phyloP scores from a whole-genome alignment of 495 filamentous ascomycete species.

The Astrocystis sublimbata region DNA sequence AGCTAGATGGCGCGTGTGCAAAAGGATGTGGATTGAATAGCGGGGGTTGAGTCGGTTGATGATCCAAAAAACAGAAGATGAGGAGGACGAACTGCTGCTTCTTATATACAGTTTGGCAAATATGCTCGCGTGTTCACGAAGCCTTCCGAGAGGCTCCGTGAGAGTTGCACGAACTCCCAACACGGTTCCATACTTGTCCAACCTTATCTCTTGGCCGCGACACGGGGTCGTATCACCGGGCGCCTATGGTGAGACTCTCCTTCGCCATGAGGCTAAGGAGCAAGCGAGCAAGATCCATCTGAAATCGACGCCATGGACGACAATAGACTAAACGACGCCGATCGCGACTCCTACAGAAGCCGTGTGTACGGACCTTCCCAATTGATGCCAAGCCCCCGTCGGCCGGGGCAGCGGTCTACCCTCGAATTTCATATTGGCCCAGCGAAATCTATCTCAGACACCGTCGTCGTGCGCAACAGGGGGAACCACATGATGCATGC shows the following conservation, averaged over 20 bases:
- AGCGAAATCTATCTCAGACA: neutral
- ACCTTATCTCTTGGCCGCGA: conserved; percentile 13
- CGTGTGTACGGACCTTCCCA: conserved; percentile 13
- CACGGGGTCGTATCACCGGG: conserved; percentile 1
- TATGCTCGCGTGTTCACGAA: neutral
- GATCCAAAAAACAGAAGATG: neutral
- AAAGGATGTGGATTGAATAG: neutral
- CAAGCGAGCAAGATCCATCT: neutral
- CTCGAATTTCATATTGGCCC: neutral
- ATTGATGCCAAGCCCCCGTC: conserved; percentile 10
- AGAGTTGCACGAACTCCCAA: neutral
- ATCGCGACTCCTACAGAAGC: too few relatives aligned
- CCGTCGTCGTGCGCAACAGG: neutral
- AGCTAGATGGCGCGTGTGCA: neutral
- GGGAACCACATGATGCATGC: neutral
- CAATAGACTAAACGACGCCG: conserved; percentile 3
- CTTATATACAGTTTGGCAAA: conserved; percentile 3
- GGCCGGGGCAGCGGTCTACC: neutral
- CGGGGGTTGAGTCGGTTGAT: neutral
- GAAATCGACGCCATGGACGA: neutral
- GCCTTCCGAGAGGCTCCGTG: neutral
- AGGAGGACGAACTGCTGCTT: neutral
- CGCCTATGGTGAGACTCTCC: conserved; percentile 1
- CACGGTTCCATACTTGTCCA: conserved; percentile 5
- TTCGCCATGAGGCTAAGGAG: conserved; percentile 6